A percentile compares a stretch with the other conserved stretches of the same genome.
These are phyloP conservation scores for Phycomyces nitens DNA, from an alignment of 192 early-diverging fungal species.

Conservation along the genomic window DNA sequence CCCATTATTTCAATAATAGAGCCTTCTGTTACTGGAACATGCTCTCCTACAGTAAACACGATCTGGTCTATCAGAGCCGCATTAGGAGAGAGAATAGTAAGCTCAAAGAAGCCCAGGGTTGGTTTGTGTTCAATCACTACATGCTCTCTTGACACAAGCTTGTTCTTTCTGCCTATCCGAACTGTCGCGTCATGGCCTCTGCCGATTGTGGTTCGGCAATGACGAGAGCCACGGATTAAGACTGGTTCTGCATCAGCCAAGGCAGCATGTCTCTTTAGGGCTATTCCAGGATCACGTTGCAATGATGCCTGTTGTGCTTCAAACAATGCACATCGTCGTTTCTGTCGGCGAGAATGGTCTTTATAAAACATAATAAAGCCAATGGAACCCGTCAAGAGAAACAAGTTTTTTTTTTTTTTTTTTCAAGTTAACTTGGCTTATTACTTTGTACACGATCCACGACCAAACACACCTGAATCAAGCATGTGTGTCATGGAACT, in stretches of 20 bases:
- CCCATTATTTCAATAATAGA: constrained; percentile 21
- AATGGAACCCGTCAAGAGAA: neutral
- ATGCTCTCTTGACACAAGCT: constrained; percentile 44
- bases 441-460: too few relatives aligned
- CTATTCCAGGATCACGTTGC: constrained; percentile 12
- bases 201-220: constrained; percentile 33
- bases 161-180: constrained; percentile 41
- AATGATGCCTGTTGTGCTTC: constrained; percentile 15
- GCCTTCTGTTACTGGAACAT: constrained; percentile 17
- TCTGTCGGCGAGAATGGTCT: neutral
- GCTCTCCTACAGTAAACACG: constrained; percentile 30
- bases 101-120: constrained; percentile 22
- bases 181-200: constrained; percentile 42
- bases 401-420: neutral
- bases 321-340: constrained; percentile 5
- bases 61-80: constrained; percentile 40
- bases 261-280: constrained; percentile 6
- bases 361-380: too few relatives aligned
- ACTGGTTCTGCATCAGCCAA: constrained; percentile 13
- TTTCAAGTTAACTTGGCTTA: too few relatives aligned
- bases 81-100: constrained; percentile 41
- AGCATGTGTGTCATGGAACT: neutral
- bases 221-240: constrained; percentile 27
- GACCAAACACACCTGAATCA: neutral
- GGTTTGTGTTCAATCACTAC: constrained; percentile 36